phyloP scores from a whole-genome alignment of 2,329 filamentous ascomycete genomes.

The Fusarium sp. region DNA sequence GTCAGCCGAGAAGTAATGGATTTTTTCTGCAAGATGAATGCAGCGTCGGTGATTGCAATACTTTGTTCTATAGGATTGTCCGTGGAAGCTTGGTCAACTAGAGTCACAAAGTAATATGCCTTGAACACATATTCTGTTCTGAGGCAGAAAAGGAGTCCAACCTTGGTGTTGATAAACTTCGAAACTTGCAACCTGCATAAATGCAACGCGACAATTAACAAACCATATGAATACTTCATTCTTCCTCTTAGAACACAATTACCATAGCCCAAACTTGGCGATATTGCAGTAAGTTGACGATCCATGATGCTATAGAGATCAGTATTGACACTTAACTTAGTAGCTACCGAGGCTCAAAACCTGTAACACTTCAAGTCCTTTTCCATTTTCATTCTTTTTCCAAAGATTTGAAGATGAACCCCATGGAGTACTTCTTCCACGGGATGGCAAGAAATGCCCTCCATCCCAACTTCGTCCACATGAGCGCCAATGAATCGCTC shows the following conservation, averaged over 20 bases:
- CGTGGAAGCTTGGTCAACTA: too few species aligned
- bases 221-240: too few species aligned
- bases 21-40: background rate
- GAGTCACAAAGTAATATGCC: background rate
- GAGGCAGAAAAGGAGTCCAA: background rate
- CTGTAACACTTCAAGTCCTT: background rate
- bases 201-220: background rate
- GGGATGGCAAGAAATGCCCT: background rate
- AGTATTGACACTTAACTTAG: background rate
- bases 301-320: background rate
- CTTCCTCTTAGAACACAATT: background rate
- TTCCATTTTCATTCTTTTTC: background rate
- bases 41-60: background rate
- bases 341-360: background rate
- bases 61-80: background rate
- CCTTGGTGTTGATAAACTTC: slow-evolving; percentile 4
- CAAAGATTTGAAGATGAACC: background rate
- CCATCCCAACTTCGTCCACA: background rate
- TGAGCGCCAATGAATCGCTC: background rate
- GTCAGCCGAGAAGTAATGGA: background rate
- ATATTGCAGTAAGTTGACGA: background rate
- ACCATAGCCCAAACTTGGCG: too few species aligned
- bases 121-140: background rate
- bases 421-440: background rate
- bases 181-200: background rate